Conservation (phyloP, 163 green algal genomes). For the Chlorella variabilis region DNA sequence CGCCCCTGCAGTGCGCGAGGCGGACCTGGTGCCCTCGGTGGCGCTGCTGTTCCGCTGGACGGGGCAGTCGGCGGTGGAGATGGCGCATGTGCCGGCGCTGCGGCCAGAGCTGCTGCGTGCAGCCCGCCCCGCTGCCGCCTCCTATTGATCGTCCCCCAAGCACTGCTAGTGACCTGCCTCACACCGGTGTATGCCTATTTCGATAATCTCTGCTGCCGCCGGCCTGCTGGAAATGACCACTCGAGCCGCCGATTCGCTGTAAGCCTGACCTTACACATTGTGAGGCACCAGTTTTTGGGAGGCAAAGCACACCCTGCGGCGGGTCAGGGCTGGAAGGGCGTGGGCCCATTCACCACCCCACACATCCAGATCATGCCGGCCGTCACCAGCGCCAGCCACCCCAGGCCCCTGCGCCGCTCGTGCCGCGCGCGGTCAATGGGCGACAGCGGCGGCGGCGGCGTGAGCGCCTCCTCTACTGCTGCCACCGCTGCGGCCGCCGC, state of each 20-base stretch:
- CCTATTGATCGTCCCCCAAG: too few species aligned
- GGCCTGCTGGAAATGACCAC: too few species aligned
- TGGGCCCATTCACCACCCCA: constrained; percentile 31
- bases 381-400: constrained; percentile 43
- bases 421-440: neutral
- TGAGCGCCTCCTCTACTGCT: neutral
- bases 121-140: neutral
- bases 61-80: constrained; percentile 33
- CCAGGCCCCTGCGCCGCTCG: constrained; percentile 37
- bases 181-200: too few species aligned
- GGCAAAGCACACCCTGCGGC: too few species aligned
- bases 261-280: too few species aligned
- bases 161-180: too few species aligned
- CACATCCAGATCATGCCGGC: constrained; percentile 33
- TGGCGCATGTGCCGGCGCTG: constrained; percentile 42
- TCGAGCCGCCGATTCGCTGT: too few species aligned
- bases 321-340: constrained; percentile 30
- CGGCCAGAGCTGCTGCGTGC: constrained; percentile 30
- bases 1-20: constrained; percentile 8
- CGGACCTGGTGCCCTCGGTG: constrained; percentile 22
- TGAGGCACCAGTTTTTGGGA: too few species aligned
- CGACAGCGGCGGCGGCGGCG: neutral
- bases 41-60: constrained; percentile 47
- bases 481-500: neutral
- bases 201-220: too few species aligned